A percentile compares a stretch with the other conserved stretches of the same genome.
phyloP scores from a whole-genome alignment of 768 basidiomycete species.

The Suillus americanus region DNA sequence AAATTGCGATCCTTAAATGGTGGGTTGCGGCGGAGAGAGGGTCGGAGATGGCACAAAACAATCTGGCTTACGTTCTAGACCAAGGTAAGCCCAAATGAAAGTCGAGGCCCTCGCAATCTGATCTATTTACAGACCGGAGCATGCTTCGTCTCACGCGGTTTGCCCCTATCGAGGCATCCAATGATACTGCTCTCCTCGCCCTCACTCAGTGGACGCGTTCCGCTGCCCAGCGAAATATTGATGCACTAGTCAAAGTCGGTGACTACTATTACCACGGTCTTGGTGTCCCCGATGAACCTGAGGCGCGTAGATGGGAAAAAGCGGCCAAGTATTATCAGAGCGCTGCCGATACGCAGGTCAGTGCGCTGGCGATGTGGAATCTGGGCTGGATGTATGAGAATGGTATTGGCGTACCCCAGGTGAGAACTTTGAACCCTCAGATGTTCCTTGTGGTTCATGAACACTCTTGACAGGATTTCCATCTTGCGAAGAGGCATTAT shows the following conservation, averaged over 20 bases:
- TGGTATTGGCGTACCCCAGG: conserved; percentile 88
- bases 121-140: conserved; percentile 55
- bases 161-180: conserved; percentile 70
- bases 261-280: conserved; percentile 96
- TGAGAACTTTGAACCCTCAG: conserved; percentile 29
- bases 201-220: conserved; percentile 94
- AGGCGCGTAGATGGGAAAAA: conserved; percentile 72
- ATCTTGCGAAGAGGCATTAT: conserved; percentile 95
- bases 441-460: background rate
- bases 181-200: conserved; percentile 79
- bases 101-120: conserved; percentile 21
- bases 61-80: conserved; percentile 89
- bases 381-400: conserved; percentile 99
- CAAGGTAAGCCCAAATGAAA: conserved; percentile 59
- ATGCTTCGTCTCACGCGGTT: conserved; percentile 67
- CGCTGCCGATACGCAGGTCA: conserved; percentile 89
- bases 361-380: conserved; percentile 97
- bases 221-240: conserved; percentile 91
- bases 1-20: conserved; percentile 89
- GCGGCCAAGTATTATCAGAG: conserved; percentile 94
- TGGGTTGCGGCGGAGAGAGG: conserved; percentile 94
- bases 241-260: conserved; percentile 95
- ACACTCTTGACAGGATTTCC: conserved; percentile 68
- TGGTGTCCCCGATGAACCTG: conserved; percentile 70
- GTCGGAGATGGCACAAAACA: conserved; percentile 91